phyloP scores from a whole-genome alignment of 2,329 filamentous ascomycete genomes.

The Diplodia intermedia region DNA sequence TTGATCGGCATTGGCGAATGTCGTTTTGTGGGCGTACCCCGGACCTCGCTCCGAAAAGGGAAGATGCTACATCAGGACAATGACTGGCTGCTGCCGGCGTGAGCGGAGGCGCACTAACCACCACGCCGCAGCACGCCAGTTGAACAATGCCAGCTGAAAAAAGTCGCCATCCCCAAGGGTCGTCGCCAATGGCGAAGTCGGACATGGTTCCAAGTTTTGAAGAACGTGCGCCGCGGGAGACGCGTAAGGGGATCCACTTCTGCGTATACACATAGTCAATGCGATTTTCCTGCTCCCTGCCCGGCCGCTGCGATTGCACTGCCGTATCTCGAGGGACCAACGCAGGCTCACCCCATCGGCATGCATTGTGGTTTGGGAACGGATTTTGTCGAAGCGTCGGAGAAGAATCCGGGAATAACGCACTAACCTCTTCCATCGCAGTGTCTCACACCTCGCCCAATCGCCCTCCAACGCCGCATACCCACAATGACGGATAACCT shows the following conservation, averaged over 20 bases:
- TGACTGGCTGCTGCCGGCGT: constrained; percentile 2
- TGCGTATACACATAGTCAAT: background rate
- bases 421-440: background rate
- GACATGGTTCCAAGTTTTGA: background rate
- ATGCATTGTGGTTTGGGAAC: background rate
- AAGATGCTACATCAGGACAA: background rate
- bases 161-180: background rate
- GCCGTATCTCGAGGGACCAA: background rate
- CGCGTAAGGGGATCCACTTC: constrained; percentile 11
- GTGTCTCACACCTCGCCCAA: background rate
- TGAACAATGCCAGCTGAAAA: constrained; percentile 8
- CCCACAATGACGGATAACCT: constrained; percentile 1
- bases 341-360: background rate
- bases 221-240: background rate
- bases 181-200: background rate
- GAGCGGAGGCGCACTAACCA: background rate
- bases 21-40: background rate
- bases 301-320: background rate
- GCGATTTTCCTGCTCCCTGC: background rate
- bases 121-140: constrained; percentile 4
- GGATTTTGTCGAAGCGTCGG: background rate
- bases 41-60: constrained; percentile 7
- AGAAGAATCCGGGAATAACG: background rate
- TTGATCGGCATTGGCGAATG: background rate
- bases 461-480: background rate